A percentile compares a stretch with the other conserved stretches of the same genome.
Conservation (phyloP, 2,329 filamentous ascomycete genomes). For the Davidsoniella eucalypti region DNA sequence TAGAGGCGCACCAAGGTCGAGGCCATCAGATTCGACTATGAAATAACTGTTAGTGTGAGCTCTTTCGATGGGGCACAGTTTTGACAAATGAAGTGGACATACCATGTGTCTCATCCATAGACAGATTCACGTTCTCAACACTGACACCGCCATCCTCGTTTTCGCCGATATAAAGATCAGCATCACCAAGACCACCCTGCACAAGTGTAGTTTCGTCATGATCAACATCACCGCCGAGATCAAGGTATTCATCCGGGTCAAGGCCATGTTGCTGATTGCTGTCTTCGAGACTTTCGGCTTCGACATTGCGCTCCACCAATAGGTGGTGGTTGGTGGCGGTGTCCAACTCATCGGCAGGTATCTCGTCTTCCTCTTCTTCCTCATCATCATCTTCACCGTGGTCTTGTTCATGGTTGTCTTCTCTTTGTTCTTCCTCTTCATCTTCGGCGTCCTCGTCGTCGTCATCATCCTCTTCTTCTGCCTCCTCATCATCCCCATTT, state of each 20-base stretch:
- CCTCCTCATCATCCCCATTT: slow-evolving; percentile 8
- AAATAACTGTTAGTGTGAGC: neutral
- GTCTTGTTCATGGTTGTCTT: slow-evolving; percentile 11
- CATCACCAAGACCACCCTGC: slow-evolving; percentile 10
- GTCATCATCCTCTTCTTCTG: slow-evolving; percentile 13
- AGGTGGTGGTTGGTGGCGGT: slow-evolving; percentile 12
- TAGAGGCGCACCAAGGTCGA: slow-evolving; percentile 5
- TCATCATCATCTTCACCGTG: slow-evolving; percentile 12
- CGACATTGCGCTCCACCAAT: slow-evolving; percentile 13
- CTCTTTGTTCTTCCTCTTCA: slow-evolving; percentile 2
- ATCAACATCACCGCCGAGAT: slow-evolving; percentile 15
- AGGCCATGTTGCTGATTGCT: slow-evolving; percentile 16
- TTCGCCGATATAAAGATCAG: slow-evolving; percentile 14
- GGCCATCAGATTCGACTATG: slow-evolving; percentile 4
- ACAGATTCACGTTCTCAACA: slow-evolving; percentile 8
- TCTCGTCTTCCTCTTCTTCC: slow-evolving; percentile 12
- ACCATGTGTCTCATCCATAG: slow-evolving; percentile 5
- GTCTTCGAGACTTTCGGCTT: slow-evolving; percentile 16
- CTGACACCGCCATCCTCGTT: slow-evolving; percentile 8
- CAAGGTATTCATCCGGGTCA: slow-evolving; percentile 10
- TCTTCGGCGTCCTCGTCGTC: slow-evolving; percentile 12
- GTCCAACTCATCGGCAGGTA: slow-evolving; percentile 12
- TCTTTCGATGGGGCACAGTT: neutral
- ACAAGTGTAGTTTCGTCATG: slow-evolving; percentile 13
- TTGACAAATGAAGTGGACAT: neutral